Evolutionary conservation across 768 basidiomycete species (phyloP).

Genomic region (Boletus tomentosulus): DNA sequence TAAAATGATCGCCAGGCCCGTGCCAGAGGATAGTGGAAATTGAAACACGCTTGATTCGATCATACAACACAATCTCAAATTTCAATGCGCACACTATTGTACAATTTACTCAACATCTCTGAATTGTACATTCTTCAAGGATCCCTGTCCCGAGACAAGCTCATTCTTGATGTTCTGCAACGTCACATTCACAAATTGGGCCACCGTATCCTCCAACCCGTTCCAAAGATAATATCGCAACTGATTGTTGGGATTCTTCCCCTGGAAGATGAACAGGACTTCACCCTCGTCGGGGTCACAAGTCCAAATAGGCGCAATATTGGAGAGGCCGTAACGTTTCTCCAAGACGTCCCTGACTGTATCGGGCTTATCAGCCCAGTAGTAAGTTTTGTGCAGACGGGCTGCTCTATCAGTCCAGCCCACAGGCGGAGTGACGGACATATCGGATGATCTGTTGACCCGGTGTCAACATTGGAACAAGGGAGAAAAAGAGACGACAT

Average conservation of each 20-base stretch:
- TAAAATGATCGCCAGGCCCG: no score
- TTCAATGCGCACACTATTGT: no score
- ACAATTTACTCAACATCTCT: no score
- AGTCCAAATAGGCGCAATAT: not conserved
- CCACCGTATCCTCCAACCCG: no score
- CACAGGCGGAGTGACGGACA: not conserved
- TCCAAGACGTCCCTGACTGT: not conserved
- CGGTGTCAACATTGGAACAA: not conserved
- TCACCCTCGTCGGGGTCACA: not conserved
- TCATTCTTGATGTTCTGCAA: no score
- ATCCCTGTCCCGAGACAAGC: no score
- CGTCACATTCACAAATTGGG: no score
- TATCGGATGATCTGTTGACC: not conserved
- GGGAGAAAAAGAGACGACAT: not conserved
- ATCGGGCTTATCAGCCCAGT: not conserved
- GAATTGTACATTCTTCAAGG: no score
- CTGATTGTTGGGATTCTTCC: not conserved
- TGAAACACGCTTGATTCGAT: no score
- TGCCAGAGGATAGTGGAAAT: no score
- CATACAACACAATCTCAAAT: no score
- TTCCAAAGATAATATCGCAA: no score
- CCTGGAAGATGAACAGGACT: conserved; percentile 4
- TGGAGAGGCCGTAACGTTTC: not conserved
- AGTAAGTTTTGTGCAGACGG: not conserved
- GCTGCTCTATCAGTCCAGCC: conserved; percentile 1